Base-by-base conservation (phyloP, 2,329 filamentous ascomycete species). In the Paracoccidioides lutzii region DNA sequence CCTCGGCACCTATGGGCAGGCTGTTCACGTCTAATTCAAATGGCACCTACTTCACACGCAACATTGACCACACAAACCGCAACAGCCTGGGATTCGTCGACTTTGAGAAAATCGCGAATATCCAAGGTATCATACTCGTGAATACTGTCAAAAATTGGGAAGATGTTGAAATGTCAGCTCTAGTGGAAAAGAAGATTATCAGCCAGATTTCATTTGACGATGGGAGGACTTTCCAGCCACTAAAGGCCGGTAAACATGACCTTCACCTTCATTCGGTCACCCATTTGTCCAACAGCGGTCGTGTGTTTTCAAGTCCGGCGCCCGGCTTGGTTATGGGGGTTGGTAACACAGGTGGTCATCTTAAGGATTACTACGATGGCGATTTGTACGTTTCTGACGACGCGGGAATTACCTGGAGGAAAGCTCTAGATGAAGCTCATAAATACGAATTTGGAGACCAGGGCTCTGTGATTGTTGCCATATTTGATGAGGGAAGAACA, bases 1-100 rank as follows among this genome's bases (percentile, higher is more conserved):
- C 76, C 75, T 46, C 57, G 49, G 38, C 52, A 48, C 81, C 85
- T 0, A 91, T 95, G 81, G 94, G 93, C 38, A 83, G 87, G 9
- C 77, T 98, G 56, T 91, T 96, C 66, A 95, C 90, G 5, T 97
- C 91, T 67, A 98, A 98, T 69, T 97, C 90, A 37, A 94, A 97
- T 67, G 93, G 93, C 58, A 96, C 90, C 2, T 96, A 91, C 70
- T 98, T 97, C 68, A 93, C 87, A 2, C 84, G 86, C 65, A 97
- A 95, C 64, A 80, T 91, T 55, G 87, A 94, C 57, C 86, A 96
- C 69, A 96, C 91, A 38, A 97, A 98, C 69, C 86, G 90, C 64
- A 87, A 91, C 64, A 63, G 68, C 8, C 72, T 74, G 33, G 90
- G 89, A 2, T 81, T 83, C 56, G 90, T 98, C 52, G 93, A 98